Evolutionary conservation across 768 basidiomycete genomes (phyloP).

Genomic region (Lepiota venenata): DNA sequence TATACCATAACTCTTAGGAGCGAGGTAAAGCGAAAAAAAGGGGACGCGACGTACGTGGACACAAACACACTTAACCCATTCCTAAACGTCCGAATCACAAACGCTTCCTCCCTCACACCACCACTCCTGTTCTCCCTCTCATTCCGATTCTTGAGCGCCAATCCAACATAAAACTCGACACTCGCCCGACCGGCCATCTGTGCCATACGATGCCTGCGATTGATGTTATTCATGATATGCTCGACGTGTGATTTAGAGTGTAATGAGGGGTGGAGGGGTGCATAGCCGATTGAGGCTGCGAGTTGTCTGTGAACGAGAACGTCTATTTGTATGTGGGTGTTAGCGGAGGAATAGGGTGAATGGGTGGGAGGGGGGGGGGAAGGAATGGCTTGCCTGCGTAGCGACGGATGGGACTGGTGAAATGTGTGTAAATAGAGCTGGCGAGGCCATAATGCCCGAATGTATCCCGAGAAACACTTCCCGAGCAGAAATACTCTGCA

Average conservation of each 20-base stretch:
- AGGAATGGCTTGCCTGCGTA: constrained; percentile 71
- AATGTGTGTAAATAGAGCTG: constrained; percentile 95
- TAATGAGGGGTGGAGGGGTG: constrained; percentile 79
- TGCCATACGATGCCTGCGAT: constrained; percentile 90
- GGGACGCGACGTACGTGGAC: constrained; percentile 61
- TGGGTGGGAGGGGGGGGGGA: background rate
- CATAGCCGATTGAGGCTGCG: constrained; percentile 81
- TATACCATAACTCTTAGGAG: constrained; percentile 24
- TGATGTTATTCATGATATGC: constrained; percentile 80
- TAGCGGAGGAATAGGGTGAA: background rate
- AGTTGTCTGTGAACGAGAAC: constrained; percentile 94
- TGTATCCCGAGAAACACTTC: constrained; percentile 86
- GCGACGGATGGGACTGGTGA: constrained; percentile 95
- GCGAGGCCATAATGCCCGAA: constrained; percentile 99
- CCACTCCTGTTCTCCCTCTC: constrained; percentile 35
- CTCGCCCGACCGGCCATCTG: constrained; percentile 97
- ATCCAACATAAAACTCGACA: constrained; percentile 95
- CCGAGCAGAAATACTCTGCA: constrained; percentile 97
- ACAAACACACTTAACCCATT: constrained; percentile 98
- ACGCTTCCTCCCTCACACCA: constrained; percentile 74
- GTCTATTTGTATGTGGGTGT: constrained; percentile 42
- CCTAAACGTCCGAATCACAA: constrained; percentile 89
- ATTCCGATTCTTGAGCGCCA: constrained; percentile 77
- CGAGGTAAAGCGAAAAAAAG: background rate
- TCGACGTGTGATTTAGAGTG: constrained; percentile 91